Base-by-base conservation (phyloP, 2,329 filamentous ascomycete species). In the Stylonectria norvegica region DNA sequence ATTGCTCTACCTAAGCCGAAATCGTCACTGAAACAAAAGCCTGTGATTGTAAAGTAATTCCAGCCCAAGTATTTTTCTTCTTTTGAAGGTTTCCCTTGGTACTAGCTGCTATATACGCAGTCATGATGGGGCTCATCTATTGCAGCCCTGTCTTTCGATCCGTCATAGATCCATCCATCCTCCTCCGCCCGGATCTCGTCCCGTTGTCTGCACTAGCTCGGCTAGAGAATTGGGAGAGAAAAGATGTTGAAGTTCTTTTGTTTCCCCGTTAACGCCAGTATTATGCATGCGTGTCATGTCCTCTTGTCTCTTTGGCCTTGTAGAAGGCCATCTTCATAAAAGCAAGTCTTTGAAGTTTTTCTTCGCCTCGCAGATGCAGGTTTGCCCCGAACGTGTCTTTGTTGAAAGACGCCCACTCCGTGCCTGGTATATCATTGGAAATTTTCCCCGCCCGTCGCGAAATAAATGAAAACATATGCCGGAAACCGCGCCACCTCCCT, bases 231-330 rank as follows among this genome's bases (percentile, higher is more conserved):
- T 52, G 62, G 64, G 63, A 63, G 64, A 60, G 54, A 61, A 69
- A 70, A 69, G 65, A 69, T 69, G 67, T 70, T 70, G 67, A 70
- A 70, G 48, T 68, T 67, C 66, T 69, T 69, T 66, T 64, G 57
- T 62, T 66, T 67, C 65, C 64, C 61, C 49, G 61, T 61, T 61
- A 68, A 67, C 63, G 63, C 65, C 65, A 50, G 48, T 53, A 53
- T 57, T 54, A 62, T 52, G 52, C 55, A 50, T 46, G 55, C 47
- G 54, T 48, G 40, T 56, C 54, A 48, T 54, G 50, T 55, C 50
- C 55, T 55, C 55, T 58, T 53, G 53, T 57, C 52, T 50, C 44
- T 55, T 48, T 59, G 57, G 56, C 57, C 52, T 51, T 28, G 53
- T 50, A 51, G 53, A 55, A 57, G 60, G 62, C 62, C 67, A 65